Percentiles rank a stretch among this genome's conserved stretches.
Evolutionary conservation across 2,329 filamentous ascomycete species (phyloP).

Genomic region (Thelonectria rubi): DNA sequence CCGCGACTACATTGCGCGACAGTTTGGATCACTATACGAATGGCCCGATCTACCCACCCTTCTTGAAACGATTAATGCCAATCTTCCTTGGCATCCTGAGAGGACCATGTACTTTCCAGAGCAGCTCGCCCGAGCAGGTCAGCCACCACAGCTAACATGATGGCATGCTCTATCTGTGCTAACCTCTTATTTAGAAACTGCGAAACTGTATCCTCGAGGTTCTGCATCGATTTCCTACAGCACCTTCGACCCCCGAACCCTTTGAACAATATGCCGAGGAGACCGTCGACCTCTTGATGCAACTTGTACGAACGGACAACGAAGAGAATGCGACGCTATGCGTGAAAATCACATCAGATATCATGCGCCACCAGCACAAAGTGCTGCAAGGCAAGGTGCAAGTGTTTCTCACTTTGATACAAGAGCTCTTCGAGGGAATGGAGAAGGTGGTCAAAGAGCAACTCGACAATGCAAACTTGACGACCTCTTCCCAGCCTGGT

Average conservation of each 20-base stretch:
- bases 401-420: conserved; percentile 87
- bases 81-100: conserved; percentile 87
- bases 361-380: conserved; percentile 92
- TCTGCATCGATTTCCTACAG: conserved; percentile 81
- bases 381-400: conserved; percentile 82
- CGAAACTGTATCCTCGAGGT: conserved; percentile 95
- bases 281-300: conserved; percentile 90
- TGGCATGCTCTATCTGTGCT: conserved; percentile 19
- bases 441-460: conserved; percentile 94
- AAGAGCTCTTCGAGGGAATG: conserved; percentile 96
- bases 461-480: conserved; percentile 78
- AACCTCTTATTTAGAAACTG: conserved; percentile 69
- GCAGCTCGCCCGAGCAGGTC: conserved; percentile 88
- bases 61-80: conserved; percentile 88
- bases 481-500: conserved; percentile 60
- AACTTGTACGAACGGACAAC: conserved; percentile 88
- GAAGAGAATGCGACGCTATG: conserved; percentile 99
- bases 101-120: conserved; percentile 89
- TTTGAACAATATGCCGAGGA: conserved; percentile 90
- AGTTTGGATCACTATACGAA: conserved; percentile 88
- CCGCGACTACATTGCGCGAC: conserved; percentile 88
- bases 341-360: conserved; percentile 97
- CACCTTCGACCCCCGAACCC: conserved; percentile 76
- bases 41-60: conserved; percentile 78
- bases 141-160: conserved; percentile 36